Percentiles rank a stretch among this genome's conserved stretches.
Evolutionary conservation across 169 alveolate species (phyloP).

Genomic region (Plasmodium gaboni): DNA sequence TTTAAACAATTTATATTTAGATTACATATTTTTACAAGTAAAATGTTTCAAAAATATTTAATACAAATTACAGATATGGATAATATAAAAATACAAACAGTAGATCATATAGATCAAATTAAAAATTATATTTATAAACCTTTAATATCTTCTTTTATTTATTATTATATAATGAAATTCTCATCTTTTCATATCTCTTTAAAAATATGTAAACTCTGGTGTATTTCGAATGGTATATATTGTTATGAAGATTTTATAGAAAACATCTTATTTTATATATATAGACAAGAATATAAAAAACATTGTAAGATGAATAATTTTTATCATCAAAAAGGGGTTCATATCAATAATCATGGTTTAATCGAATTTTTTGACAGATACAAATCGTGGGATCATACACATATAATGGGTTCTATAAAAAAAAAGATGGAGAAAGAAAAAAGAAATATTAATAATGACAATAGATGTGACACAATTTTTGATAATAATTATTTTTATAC

Average conservation of each 20-base stretch:
- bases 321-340: background rate
- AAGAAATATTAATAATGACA: background rate
- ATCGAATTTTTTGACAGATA: background rate
- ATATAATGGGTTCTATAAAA: background rate
- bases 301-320: slow-evolving; percentile 5
- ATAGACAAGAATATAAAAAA: slow-evolving; percentile 22
- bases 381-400: too few relatives aligned
- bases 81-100: slow-evolving; percentile 11
- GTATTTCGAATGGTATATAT: slow-evolving; percentile 8
- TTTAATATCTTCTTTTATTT: slow-evolving; percentile 33
- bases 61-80: slow-evolving; percentile 40
- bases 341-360: background rate
- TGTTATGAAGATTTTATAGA: slow-evolving; percentile 28
- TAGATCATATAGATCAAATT: slow-evolving; percentile 12
- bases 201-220: slow-evolving; percentile 57
- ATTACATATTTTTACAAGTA: slow-evolving; percentile 25
- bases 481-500: background rate
- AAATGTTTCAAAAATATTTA: slow-evolving; percentile 21
- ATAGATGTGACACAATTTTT: background rate
- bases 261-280: slow-evolving; percentile 24
- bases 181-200: slow-evolving; percentile 23
- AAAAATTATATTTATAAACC: slow-evolving; percentile 30
- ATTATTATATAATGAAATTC: slow-evolving; percentile 39
- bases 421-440: background rate
- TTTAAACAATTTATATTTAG: slow-evolving; percentile 10